Evolutionary conservation across 768 basidiomycete species (phyloP).

Genomic region (Russula ochroleuca): DNA sequence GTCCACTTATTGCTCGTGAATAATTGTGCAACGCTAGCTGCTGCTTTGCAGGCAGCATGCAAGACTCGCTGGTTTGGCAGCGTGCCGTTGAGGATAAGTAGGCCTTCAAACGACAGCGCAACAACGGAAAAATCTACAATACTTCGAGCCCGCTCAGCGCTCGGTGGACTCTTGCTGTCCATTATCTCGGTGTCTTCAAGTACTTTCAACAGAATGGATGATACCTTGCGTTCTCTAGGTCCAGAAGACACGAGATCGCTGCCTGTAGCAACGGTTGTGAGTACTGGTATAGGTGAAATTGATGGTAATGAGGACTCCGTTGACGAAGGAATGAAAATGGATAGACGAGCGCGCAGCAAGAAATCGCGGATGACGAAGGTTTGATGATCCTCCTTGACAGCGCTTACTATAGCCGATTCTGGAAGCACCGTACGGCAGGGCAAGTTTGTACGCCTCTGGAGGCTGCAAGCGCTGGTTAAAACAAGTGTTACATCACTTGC

Average conservation of each 20-base stretch:
- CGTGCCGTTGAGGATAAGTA: slow-evolving; percentile 61
- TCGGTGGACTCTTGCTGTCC: slow-evolving; percentile 38
- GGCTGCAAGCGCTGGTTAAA: slow-evolving; percentile 59
- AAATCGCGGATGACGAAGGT: slow-evolving; percentile 65
- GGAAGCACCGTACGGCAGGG: slow-evolving; percentile 57
- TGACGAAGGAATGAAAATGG: slow-evolving; percentile 34
- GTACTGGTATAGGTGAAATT: neutral
- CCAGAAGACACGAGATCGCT: slow-evolving; percentile 45
- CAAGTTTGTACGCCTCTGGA: slow-evolving; percentile 45
- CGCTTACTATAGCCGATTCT: slow-evolving; percentile 58
- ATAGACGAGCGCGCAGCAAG: slow-evolving; percentile 60
- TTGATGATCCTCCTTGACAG: slow-evolving; percentile 53
- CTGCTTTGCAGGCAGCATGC: slow-evolving; percentile 55
- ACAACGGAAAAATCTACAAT: slow-evolving; percentile 65
- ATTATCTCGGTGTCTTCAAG: slow-evolving; percentile 50
- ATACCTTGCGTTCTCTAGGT: slow-evolving; percentile 58
- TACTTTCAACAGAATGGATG: slow-evolving; percentile 56
- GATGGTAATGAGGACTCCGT: slow-evolving; percentile 13
- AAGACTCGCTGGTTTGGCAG: slow-evolving; percentile 57
- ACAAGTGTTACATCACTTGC: slow-evolving; percentile 60
- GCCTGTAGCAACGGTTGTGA: neutral
- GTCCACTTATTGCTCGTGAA: slow-evolving; percentile 49
- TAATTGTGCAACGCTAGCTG: slow-evolving; percentile 41
- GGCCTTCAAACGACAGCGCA: slow-evolving; percentile 64
- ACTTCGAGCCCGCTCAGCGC: slow-evolving; percentile 60